These are phyloP conservation scores for Taiwanofungus camphoratus DNA, from an alignment of 1,284 basidiomycete genomes.

Conservation along the genomic window DNA sequence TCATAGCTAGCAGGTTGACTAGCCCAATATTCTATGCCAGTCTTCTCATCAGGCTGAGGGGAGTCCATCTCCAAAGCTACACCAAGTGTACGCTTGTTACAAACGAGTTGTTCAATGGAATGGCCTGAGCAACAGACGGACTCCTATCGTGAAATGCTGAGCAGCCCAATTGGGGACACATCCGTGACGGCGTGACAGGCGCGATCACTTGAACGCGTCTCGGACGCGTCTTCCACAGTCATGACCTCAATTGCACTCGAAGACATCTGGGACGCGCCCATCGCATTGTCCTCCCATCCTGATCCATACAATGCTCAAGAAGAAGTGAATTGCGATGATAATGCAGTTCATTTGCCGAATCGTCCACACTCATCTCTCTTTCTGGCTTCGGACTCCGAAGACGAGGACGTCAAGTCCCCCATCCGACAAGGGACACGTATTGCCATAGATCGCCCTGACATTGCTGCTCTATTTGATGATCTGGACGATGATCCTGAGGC, in stretches of 20 bases:
- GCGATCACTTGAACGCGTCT: constrained; percentile 14
- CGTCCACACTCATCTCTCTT: constrained; percentile 42
- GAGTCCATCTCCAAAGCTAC: background rate
- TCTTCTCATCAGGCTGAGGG: constrained; percentile 46
- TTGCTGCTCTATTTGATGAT: constrained; percentile 61
- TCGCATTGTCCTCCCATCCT: constrained; percentile 25
- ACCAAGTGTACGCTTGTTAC: no score
- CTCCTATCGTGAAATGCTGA: no score
- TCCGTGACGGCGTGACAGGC: constrained; percentile 18
- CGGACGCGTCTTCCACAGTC: constrained; percentile 10
- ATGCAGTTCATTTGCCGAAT: constrained; percentile 21
- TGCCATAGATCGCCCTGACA: constrained; percentile 30
- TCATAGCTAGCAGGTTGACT: constrained; percentile 68
- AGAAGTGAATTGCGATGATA: constrained; percentile 8
- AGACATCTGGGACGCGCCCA: constrained; percentile 42
- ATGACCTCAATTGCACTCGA: constrained; percentile 24
- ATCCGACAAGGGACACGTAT: constrained; percentile 17
- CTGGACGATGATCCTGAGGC: constrained; percentile 38
- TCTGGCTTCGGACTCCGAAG: constrained; percentile 44
- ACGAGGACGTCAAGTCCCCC: constrained; percentile 23
- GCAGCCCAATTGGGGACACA: no score
- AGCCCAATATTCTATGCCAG: constrained; percentile 76
- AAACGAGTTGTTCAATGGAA: no score
- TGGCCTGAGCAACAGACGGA: no score
- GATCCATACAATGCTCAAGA: background rate